These are phyloP conservation scores for Boletus rubescentipes DNA, from an alignment of 768 basidiomycete genomes.

Conservation along the genomic window DNA sequence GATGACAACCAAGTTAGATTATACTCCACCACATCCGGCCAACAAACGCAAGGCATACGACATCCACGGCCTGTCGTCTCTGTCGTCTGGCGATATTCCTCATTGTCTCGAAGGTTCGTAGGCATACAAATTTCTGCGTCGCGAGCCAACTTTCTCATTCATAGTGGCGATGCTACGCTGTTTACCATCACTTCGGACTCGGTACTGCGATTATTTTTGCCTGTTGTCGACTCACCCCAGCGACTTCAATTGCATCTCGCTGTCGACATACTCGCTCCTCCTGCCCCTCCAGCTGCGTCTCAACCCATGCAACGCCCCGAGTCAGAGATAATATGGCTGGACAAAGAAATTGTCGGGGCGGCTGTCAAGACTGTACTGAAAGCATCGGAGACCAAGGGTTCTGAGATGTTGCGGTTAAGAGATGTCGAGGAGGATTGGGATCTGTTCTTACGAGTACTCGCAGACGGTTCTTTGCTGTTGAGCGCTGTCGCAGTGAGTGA, in stretches of 20 bases:
- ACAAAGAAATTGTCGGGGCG: slow-evolving; percentile 56
- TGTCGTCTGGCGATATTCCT: slow-evolving; percentile 71
- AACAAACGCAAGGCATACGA: slow-evolving; percentile 62
- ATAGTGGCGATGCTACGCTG: slow-evolving; percentile 72
- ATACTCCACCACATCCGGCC: slow-evolving; percentile 71
- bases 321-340: slow-evolving; percentile 68
- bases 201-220: slow-evolving; percentile 80
- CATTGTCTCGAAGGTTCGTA: slow-evolving; percentile 61
- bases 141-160: slow-evolving; percentile 4
- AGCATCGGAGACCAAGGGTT: slow-evolving; percentile 14
- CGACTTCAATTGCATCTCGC: slow-evolving; percentile 82
- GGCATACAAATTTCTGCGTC: not conserved
- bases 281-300: slow-evolving; percentile 41
- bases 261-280: slow-evolving; percentile 67
- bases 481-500: slow-evolving; percentile 68
- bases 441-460: slow-evolving; percentile 69
- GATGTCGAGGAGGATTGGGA: slow-evolving; percentile 78
- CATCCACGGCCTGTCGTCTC: slow-evolving; percentile 76
- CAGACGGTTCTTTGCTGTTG: slow-evolving; percentile 71
- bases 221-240: slow-evolving; percentile 83
- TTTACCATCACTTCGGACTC: slow-evolving; percentile 85
- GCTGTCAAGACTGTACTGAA: slow-evolving; percentile 47
- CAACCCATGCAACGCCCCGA: slow-evolving; percentile 24
- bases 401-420: slow-evolving; percentile 42
- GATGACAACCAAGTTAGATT: slow-evolving; percentile 57